Evolutionary conservation across 495 filamentous ascomycete species (phyloP).

Genomic region (Lasiosphaeriaceae sp.): DNA sequence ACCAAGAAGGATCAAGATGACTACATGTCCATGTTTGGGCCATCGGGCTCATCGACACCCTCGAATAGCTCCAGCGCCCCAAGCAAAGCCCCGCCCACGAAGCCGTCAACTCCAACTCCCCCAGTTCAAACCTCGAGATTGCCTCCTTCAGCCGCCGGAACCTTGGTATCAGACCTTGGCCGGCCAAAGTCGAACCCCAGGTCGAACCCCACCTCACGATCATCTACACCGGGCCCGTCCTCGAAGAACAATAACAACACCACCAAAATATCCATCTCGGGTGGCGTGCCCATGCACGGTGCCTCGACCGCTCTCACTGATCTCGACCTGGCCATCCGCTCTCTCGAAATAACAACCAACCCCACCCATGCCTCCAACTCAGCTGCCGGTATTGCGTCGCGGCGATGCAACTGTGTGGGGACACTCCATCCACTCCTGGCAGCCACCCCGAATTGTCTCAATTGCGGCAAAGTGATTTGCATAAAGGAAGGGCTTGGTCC

Average conservation of each 20-base stretch:
- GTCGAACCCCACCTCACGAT: conserved; percentile 50
- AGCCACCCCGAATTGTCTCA: conserved; percentile 86
- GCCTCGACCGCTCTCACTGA: conserved; percentile 72
- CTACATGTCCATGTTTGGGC: conserved; percentile 36
- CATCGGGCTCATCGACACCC: conserved; percentile 30
- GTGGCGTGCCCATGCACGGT: conserved; percentile 73
- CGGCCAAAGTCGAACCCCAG: conserved; percentile 57
- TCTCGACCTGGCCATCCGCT: conserved; percentile 86
- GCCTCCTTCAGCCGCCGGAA: conserved; percentile 68
- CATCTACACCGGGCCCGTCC: conserved; percentile 49
- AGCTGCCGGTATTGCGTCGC: conserved; percentile 43
- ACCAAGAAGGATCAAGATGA: conserved; percentile 41
- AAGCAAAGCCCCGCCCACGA: conserved; percentile 37
- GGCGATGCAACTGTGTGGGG: conserved; percentile 80
- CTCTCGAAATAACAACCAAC: conserved; percentile 86
- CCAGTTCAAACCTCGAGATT: conserved; percentile 41
- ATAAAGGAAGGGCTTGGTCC: conserved; percentile 90
- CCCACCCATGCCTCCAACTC: conserved; percentile 53
- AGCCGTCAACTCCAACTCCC: conserved; percentile 28
- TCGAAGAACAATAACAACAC: conserved; percentile 23
- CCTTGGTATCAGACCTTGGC: conserved; percentile 72
- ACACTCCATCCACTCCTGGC: conserved; percentile 77
- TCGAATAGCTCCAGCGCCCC: conserved; percentile 28
- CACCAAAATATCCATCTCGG: conserved; percentile 63
- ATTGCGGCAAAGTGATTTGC: conserved; percentile 96